phyloP scores from a whole-genome alignment of 306 rosid genomes.

The Begonia peltatifolia region DNA sequence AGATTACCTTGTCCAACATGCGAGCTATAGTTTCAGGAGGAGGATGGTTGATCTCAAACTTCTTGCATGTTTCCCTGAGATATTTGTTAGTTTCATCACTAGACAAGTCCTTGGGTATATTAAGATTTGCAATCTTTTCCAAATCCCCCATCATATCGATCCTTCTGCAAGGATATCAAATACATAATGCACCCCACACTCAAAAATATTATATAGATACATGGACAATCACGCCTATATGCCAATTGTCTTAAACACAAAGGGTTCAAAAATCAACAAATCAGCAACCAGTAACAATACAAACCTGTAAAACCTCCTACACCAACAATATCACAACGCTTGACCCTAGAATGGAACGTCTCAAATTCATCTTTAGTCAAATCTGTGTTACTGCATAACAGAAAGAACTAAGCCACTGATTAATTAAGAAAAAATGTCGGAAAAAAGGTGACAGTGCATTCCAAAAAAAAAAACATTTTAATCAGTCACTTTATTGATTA shows the following conservation, averaged over 20 bases:
- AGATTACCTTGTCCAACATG: constrained; percentile 67
- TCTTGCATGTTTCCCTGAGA: constrained; percentile 56
- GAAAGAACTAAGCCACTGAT: constrained; percentile 6
- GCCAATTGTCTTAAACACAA: no score
- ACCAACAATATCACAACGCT: constrained; percentile 85
- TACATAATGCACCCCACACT: constrained; percentile 11
- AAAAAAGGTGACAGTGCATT: neutral
- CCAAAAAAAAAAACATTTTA: no score
- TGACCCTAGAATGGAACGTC: constrained; percentile 55
- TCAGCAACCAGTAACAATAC: constrained; percentile 1
- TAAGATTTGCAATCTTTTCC: constrained; percentile 61
- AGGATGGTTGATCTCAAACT: constrained; percentile 63
- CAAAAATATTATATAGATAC: neutral
- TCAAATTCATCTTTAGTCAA: constrained; percentile 53
- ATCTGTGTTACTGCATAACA: constrained; percentile 45
- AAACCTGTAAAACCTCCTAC: constrained; percentile 79
- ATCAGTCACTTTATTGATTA: neutral
- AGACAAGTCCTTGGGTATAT: constrained; percentile 64
- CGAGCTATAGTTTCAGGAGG: constrained; percentile 86
- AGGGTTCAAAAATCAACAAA: no score
- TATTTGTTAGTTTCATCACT: constrained; percentile 69
- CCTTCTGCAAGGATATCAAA: constrained; percentile 37
- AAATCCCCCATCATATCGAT: constrained; percentile 84
- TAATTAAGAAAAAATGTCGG: neutral
- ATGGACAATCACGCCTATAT: neutral